Evolutionary conservation across 2,329 filamentous ascomycete species (phyloP), one percentile per base, ranked within the genome.

Genomic region (Pezicula rhizophila): DNA sequence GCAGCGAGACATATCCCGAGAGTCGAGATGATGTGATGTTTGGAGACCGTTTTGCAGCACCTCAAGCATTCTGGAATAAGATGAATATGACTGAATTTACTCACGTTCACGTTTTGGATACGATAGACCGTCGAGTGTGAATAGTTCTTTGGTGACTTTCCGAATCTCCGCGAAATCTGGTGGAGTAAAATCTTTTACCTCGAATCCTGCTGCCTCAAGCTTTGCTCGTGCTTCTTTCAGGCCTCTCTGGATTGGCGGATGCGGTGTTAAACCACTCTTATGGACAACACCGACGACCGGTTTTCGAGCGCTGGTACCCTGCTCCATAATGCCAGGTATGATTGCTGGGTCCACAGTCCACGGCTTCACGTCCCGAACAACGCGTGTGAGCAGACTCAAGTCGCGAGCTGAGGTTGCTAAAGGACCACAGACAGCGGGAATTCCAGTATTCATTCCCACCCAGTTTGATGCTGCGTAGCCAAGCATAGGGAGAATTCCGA

Each of bases 381-480:
- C 78, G 45, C 81, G 79, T 4, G 87, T 86, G 66, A 96, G 95
- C 69, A 95, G 95, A 1, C 76, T 77, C 55, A 96, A 69, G 62
- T 96, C 90, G 50, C 84, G 78, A 53, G 95, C 69, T 0, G 89
- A 95, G 41, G 89, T 77, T 7, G 89, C 81, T 88, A 96, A 95
- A 7, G 90, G 90, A 47, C 87, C 91, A 68, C 89, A 95, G 20
- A 95, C 88, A 51, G 85, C 88, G 0, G 88, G 82, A 31, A 96
- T 80, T 1, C 89, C 90, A 63, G 96, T 90, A 64, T 96, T 89
- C 0, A 57, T 57, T 8, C 61, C 61, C 2, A 57, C 39, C 61
- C 60, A 64, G 40, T 60, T 60, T 8, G 60, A 64, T 41, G 53
- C 34, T 31, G 45, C 26, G 26, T 64, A 66, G 1, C 60, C 61